Conservation (phyloP, 192 early-diverging fungal species). For the Irineochytrium annulatum region DNA sequence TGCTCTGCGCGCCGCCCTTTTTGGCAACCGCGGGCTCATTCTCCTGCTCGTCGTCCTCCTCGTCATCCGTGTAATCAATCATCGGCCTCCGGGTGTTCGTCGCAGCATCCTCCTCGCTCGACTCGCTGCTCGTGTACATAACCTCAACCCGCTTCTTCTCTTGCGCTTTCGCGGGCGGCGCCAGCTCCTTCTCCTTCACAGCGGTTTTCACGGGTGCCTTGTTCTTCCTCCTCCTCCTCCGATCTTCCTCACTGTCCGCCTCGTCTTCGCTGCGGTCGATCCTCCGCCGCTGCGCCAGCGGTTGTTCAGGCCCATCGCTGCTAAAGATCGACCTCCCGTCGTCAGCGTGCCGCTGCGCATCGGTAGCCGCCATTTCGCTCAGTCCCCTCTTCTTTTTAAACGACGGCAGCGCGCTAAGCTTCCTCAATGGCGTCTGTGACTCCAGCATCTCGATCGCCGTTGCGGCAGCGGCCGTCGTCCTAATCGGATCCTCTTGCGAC, state of each 20-base stretch:
- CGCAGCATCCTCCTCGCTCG: background rate
- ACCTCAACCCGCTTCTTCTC: background rate
- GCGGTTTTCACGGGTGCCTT: background rate
- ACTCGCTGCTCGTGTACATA: background rate
- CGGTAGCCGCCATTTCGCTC: background rate
- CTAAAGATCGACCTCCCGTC: background rate
- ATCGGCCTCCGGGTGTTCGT: no score
- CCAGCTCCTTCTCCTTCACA: background rate
- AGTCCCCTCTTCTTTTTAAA: constrained; percentile 16
- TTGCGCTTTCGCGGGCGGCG: background rate
- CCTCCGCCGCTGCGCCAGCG: constrained; percentile 1
- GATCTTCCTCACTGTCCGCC: constrained; percentile 12
- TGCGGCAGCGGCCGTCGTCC: background rate
- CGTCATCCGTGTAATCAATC: background rate
- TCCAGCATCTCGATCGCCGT: background rate
- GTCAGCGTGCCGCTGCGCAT: background rate
- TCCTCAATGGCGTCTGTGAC: background rate
- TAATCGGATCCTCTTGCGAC: background rate
- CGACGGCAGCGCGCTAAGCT: background rate
- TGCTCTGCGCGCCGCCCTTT: background rate
- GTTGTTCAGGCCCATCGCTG: background rate
- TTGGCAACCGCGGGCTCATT: no score
- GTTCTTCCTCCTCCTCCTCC: background rate
- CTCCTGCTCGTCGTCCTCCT: background rate
- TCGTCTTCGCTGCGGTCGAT: constrained; percentile 2